These are phyloP conservation scores for Cardiospermum halicacabum DNA, from an alignment of 345 rosid genomes.

Conservation along the genomic window DNA sequence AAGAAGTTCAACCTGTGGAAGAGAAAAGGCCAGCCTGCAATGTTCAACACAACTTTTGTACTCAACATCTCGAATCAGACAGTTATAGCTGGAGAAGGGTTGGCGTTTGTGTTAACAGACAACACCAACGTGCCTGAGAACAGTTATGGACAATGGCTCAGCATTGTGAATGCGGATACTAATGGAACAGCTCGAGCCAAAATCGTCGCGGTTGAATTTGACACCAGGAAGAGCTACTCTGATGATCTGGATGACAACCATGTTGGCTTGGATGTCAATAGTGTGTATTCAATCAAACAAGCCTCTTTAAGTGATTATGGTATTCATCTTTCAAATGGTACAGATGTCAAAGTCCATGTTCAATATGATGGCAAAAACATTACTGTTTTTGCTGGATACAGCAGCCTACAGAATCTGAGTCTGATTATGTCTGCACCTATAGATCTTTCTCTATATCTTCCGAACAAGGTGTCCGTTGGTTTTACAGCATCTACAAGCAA, in stretches of 20 bases:
- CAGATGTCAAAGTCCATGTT: constrained; percentile 20
- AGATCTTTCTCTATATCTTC: constrained; percentile 47
- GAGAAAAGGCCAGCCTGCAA: constrained; percentile 15
- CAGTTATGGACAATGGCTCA: constrained; percentile 66
- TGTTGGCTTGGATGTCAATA: constrained; percentile 56
- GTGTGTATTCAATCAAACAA: constrained; percentile 35
- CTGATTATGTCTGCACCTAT: constrained; percentile 35
- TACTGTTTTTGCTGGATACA: constrained; percentile 32
- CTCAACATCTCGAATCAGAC: constrained; percentile 40
- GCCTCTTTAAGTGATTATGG: constrained; percentile 30
- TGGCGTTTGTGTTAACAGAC: constrained; percentile 53
- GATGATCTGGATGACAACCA: constrained; percentile 62
- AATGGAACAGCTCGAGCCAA: constrained; percentile 23
- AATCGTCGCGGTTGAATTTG: constrained; percentile 65
- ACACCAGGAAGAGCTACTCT: constrained; percentile 48
- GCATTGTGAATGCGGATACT: constrained; percentile 38
- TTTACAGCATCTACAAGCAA: constrained; percentile 60
- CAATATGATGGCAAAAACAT: constrained; percentile 43
- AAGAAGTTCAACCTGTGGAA: constrained; percentile 41
- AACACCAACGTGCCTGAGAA: constrained; percentile 19
- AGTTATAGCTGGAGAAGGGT: constrained; percentile 57
- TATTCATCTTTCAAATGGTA: constrained; percentile 20
- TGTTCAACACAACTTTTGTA: constrained; percentile 55
- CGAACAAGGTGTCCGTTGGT: constrained; percentile 46
- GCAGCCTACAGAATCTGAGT: constrained; percentile 17